Conservation (phyloP, 2,329 filamentous ascomycete species). For the Nannizziopsis barbatae region DNA sequence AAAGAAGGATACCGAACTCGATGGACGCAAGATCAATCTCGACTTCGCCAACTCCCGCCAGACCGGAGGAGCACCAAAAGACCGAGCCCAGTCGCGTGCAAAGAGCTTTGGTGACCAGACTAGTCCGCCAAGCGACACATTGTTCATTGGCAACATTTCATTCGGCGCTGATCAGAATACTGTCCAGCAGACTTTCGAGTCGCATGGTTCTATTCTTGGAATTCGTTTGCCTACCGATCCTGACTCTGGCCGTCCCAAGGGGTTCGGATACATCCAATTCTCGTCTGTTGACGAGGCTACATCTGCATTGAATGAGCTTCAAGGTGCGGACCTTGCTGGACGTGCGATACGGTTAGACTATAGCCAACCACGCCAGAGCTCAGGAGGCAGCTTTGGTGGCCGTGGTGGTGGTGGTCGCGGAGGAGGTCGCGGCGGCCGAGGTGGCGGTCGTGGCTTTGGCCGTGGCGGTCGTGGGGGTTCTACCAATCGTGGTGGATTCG, state of each 20-base stretch:
- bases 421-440: conserved; percentile 43
- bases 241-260: conserved; percentile 76
- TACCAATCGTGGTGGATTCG: conserved; percentile 44
- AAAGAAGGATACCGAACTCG: conserved; percentile 63
- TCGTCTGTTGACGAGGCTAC: conserved; percentile 71
- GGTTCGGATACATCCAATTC: conserved; percentile 86
- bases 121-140: conserved; percentile 70
- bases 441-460: conserved; percentile 42
- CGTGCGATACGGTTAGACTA: conserved; percentile 76
- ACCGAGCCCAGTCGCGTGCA: conserved; percentile 46
- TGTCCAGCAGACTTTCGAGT: conserved; percentile 62
- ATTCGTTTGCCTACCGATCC: conserved; percentile 80
- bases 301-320: conserved; percentile 57
- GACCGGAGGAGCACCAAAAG: conserved; percentile 41
- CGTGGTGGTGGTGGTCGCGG: conserved; percentile 39
- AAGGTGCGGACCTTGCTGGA: conserved; percentile 59
- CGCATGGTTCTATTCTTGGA: conserved; percentile 59
- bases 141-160: conserved; percentile 84
- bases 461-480: conserved; percentile 37
- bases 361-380: conserved; percentile 54
- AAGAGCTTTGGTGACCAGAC: conserved; percentile 61
- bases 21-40: conserved; percentile 64
- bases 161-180: conserved; percentile 71
- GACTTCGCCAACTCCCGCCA: conserved; percentile 63
- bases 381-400: conserved; percentile 37